phyloP scores from a whole-genome alignment of 768 basidiomycete genomes.

The Favolaschia claudopus region DNA sequence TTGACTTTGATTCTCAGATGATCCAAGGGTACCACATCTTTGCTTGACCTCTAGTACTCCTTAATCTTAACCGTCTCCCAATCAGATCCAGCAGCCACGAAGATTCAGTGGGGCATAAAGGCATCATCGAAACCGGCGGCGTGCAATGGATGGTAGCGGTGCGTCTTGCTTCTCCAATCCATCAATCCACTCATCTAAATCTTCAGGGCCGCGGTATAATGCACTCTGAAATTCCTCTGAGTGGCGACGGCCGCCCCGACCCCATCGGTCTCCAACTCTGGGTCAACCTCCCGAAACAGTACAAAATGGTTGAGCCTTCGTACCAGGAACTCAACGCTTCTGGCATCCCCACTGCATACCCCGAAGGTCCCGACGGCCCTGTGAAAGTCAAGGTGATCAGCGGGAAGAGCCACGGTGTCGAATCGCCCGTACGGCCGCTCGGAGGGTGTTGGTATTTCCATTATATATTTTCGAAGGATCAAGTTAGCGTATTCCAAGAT shows the following conservation, averaged over 20 bases:
- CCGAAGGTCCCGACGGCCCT: constrained; percentile 70
- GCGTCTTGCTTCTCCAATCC: background rate
- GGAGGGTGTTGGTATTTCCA: constrained; percentile 97
- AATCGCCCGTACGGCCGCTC: constrained; percentile 88
- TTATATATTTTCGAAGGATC: constrained; percentile 67
- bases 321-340: constrained; percentile 83
- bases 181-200: constrained; percentile 30
- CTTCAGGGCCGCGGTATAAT: constrained; percentile 69
- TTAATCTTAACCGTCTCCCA: background rate
- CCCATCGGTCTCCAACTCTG: constrained; percentile 89
- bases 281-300: constrained; percentile 81
- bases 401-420: constrained; percentile 85
- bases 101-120: constrained; percentile 89
- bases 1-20: constrained; percentile 49
- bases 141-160: constrained; percentile 88
- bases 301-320: constrained; percentile 85
- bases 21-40: constrained; percentile 67
- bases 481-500: constrained; percentile 75
- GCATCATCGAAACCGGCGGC: constrained; percentile 80
- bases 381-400: constrained; percentile 85
- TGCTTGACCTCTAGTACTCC: background rate
- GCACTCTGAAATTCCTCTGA: constrained; percentile 90
- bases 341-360: constrained; percentile 76
- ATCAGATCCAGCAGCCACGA: constrained; percentile 79
- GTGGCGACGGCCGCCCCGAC: constrained; percentile 67